Evolutionary conservation across 306 rosid genomes (phyloP).

Genomic region (Biancaea sappan): DNA sequence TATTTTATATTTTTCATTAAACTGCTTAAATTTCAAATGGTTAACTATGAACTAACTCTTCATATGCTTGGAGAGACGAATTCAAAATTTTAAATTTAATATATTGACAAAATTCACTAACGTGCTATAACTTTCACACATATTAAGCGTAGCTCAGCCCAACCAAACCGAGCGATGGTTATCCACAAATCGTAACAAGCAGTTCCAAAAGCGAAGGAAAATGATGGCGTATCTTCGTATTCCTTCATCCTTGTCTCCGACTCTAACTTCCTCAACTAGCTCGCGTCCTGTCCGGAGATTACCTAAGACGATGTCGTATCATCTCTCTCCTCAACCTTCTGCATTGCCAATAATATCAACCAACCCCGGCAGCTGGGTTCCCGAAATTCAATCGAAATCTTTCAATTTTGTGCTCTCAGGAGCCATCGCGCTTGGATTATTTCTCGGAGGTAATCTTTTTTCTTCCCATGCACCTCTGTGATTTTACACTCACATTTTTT

Average conservation of each 20-base stretch:
- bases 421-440: slow-evolving; percentile 64
- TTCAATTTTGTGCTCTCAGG: slow-evolving; percentile 63
- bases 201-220: slow-evolving; percentile 8
- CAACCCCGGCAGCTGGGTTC: slow-evolving; percentile 29
- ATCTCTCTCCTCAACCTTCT: slow-evolving; percentile 36
- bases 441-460: slow-evolving; percentile 55
- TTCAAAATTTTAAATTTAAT: background rate
- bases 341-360: slow-evolving; percentile 26
- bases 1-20: background rate
- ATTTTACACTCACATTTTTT: background rate
- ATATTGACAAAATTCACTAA: background rate
- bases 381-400: slow-evolving; percentile 48
- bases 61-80: background rate
- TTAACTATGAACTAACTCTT: background rate
- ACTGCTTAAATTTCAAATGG: background rate
- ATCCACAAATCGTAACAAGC: background rate
- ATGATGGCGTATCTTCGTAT: slow-evolving; percentile 48
- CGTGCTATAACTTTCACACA: no score
- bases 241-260: slow-evolving; percentile 36
- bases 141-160: background rate
- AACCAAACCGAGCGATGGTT: background rate
- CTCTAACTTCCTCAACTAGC: slow-evolving; percentile 24
- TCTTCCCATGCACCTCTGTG: background rate
- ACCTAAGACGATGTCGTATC: slow-evolving; percentile 43
- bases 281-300: slow-evolving; percentile 31